Base-by-base conservation (phyloP, 768 basidiomycete genomes). In the Krasilnikovozyma curviuscula region DNA sequence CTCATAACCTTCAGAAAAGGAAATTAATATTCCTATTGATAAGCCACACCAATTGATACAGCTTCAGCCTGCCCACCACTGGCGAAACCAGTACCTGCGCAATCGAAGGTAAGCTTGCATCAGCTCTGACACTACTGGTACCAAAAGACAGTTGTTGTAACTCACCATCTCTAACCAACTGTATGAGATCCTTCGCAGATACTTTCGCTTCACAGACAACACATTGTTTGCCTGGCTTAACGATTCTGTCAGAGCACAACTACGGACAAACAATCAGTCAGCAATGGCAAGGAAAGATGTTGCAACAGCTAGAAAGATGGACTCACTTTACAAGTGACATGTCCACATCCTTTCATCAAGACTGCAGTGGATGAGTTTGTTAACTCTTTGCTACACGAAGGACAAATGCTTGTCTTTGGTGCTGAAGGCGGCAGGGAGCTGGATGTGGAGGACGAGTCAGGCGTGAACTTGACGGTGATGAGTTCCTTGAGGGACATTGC, bases 31-130 rank as follows among this genome's bases (percentile, higher is more conserved):
- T n/a, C n/a, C n/a, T n/a, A n/a, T n/a, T n/a, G n/a, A n/a, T n/a
- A 91, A 0, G 84, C 79, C 12, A 84, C 66, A 2, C 84, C 85
- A 25, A 69, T 69, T 61, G 74, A 79, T 31, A 74, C 77, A 0
- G 81, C 80, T 66, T 91, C 84, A n/a, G 86, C 84, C 55, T 85
- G 65, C 6, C 89, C 89, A n/a, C 89, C 88, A 45, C 83, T 81
- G 7, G 89, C 86, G 59, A 83, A 95, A 0, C 89, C 88, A 9
- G 89, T 95, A 23, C 84, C 83, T 85, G 25, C 19, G 46, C 3
- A 34, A 7, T 34, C 37, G 30, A 46, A 44, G 9, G 45, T 24
- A 23, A 41, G 28, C 10, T 6, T 10, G 12, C 25, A 3, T 39
- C 24, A 14, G 24, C 14, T 6, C 25, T n/a, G 10, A 40, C 8